phyloP scores from a whole-genome alignment of 1,284 basidiomycete species.

The Pisolithus thermaeus region DNA sequence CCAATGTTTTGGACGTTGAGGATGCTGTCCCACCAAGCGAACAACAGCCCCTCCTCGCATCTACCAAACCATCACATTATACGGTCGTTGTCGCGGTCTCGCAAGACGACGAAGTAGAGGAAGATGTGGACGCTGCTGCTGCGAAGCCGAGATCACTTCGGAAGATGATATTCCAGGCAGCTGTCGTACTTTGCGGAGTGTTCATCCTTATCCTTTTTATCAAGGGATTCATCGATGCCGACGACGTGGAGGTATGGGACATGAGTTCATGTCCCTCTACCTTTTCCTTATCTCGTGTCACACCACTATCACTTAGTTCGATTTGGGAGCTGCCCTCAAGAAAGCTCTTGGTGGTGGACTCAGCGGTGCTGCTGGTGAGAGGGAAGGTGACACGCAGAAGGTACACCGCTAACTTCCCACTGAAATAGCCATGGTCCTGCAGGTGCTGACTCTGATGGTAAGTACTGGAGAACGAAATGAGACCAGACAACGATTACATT shows the following conservation, averaged over 20 bases:
- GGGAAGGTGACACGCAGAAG: not conserved
- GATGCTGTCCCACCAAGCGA: conserved; percentile 23
- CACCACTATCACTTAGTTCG: conserved; percentile 50
- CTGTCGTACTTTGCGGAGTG: conserved; percentile 29
- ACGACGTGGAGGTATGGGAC: conserved; percentile 54
- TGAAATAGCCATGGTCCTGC: conserved; percentile 74
- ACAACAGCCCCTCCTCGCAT: not conserved
- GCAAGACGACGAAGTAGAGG: not conserved
- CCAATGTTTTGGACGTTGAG: conserved; percentile 32
- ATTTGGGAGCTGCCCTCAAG: conserved; percentile 67
- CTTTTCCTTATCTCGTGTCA: not conserved
- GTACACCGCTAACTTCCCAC: not conserved
- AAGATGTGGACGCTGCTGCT: not conserved
- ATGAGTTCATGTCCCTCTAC: not conserved
- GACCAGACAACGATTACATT: not conserved
- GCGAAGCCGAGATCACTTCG: not conserved
- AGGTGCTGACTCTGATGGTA: conserved; percentile 82
- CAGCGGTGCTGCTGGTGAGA: conserved; percentile 73
- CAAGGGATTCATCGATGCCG: conserved; percentile 64
- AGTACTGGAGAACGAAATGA: not conserved
- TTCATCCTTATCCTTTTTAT: conserved; percentile 48
- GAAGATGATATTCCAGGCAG: not conserved
- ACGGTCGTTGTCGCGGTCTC: not conserved
- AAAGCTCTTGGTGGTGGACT: conserved; percentile 80
- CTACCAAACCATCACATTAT: not conserved